Evolutionary conservation across 2,329 filamentous ascomycete species (phyloP).

Genomic region (Alternaria sp.): DNA sequence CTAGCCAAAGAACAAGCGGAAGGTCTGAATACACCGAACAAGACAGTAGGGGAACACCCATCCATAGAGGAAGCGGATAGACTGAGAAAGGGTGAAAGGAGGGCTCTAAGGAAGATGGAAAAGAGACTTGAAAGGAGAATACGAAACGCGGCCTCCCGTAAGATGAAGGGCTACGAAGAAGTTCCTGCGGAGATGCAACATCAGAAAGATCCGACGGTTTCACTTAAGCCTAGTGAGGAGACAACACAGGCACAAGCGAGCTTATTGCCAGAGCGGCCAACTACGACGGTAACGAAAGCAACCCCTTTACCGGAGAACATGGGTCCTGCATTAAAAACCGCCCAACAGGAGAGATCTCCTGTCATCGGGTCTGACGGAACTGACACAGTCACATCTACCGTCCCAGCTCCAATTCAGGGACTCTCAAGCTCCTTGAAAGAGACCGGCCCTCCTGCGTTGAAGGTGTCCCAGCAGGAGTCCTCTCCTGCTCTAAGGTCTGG

Average conservation of each 20-base stretch:
- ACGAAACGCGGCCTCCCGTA: no score
- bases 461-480: neutral
- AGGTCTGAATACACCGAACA: no score
- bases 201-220: neutral
- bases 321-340: neutral
- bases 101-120: no score
- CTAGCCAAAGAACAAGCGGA: neutral
- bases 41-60: no score
- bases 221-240: neutral
- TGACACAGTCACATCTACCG: neutral
- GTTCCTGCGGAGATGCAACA: neutral
- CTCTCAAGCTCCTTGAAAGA: neutral
- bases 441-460: neutral
- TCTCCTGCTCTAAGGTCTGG: neutral
- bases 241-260: neutral
- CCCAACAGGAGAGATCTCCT: neutral
- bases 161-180: neutral
- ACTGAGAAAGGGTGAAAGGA: no score
- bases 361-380: neutral
- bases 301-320: neutral
- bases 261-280: neutral
- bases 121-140: no score
- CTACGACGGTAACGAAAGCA: neutral
- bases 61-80: no score
- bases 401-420: neutral